Evolutionary conservation across 2,329 filamentous ascomycete genomes (phyloP).

Genomic region (Pseudodiploospora longispora): DNA sequence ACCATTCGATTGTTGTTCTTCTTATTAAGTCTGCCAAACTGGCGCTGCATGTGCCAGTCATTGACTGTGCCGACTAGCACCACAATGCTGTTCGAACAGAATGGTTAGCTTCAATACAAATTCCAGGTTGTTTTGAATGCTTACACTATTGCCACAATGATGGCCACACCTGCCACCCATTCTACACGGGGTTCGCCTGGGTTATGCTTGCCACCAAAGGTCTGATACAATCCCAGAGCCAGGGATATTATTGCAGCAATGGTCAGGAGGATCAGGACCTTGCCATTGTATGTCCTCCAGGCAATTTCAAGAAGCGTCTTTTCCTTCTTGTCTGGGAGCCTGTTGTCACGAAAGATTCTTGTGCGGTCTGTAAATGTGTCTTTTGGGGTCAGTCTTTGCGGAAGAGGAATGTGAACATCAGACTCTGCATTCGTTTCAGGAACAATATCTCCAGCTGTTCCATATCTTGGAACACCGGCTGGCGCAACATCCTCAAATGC

Average conservation of each 20-base stretch:
- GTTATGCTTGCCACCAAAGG: constrained; percentile 40
- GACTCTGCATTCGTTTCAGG: neutral
- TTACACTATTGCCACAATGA: constrained; percentile 21
- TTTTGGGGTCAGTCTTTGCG: neutral
- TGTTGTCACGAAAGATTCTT: constrained; percentile 64
- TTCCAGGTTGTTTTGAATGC: neutral
- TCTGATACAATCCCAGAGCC: constrained; percentile 59
- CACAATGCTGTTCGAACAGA: constrained; percentile 35
- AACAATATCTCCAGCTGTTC: neutral
- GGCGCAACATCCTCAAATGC: constrained; percentile 53
- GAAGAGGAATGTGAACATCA: neutral
- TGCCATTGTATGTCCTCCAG: constrained; percentile 60
- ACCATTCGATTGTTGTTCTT: constrained; percentile 58
- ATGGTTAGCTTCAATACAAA: neutral
- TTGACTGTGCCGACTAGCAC: constrained; percentile 55
- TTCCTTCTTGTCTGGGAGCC: constrained; percentile 63
- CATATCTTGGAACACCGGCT: neutral
- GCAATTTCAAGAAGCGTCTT: constrained; percentile 65
- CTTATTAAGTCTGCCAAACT: constrained; percentile 54
- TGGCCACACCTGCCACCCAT: constrained; percentile 62
- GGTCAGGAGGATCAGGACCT: constrained; percentile 56
- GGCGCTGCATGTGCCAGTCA: constrained; percentile 61
- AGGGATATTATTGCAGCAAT: constrained; percentile 58
- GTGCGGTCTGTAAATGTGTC: constrained; percentile 45
- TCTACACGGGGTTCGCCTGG: constrained; percentile 42